Evolutionary conservation across 441 rosid species (phyloP), one percentile per base, ranked within the genome.

Genomic region (Adansonia madagascariensis): DNA sequence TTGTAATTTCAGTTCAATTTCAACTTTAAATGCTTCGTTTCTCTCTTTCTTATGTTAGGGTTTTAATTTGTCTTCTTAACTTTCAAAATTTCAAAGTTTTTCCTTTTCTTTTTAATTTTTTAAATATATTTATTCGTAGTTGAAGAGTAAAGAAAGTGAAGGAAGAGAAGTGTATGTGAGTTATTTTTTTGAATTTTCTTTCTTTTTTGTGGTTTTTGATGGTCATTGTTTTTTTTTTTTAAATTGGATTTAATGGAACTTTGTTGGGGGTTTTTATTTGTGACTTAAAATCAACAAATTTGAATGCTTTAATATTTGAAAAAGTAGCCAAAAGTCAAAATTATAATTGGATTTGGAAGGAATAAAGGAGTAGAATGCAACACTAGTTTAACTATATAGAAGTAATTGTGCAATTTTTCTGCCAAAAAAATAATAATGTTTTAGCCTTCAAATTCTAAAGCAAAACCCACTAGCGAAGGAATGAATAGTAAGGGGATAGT

Each of bases 1-100:
- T 12, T 47, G 1, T 17, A 77, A 77, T 70, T 27, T 70, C 70
- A 27, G 3, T 57, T 76, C 68, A 76, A 68, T 68, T 68, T 76
- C 55, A n/a, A 6, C 35, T 24, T 24, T 24, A 24, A 50, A 8
- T 20, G 55, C 3, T 39, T 39, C 18, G 41, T 18, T 50, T 0
- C 18, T 39, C 20, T 18, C 22, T 41, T 15, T 65, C 27, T 65
- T 15, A 53, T 43, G 73, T 66, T 66, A 41, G 31, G 64, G 61
- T 76, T 66, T 18, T 24, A 24, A 24, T 24, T 24, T 24, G 27
- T 27, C 14, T 4, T n/a, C 69, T 22, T 41, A 44, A 20, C 27
- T 46, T 18, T 60, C 62, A 4, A 39, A 18, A 24, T 49, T 69
- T 69, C 24, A 20, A 49, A 49, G 35, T 49, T 67, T 59, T 2